Conservation (phyloP, 1,284 basidiomycete genomes). For the Leucoagaricus sp. region DNA sequence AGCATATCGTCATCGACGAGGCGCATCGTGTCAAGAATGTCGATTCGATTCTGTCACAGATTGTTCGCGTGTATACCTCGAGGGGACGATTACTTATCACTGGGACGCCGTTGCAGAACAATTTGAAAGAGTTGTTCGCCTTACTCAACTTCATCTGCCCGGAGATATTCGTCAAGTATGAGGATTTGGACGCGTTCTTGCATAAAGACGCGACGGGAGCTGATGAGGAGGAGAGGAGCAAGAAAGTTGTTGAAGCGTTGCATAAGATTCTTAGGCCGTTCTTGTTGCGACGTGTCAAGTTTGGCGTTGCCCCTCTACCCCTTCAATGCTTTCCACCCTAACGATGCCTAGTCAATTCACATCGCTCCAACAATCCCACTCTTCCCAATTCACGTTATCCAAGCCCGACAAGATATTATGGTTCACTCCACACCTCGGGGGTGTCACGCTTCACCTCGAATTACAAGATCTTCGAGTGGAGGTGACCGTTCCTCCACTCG, state of each 20-base stretch:
- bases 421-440: conserved; percentile 89
- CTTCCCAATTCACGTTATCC: conserved; percentile 73
- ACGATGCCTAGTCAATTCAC: conserved; percentile 81
- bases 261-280: conserved; percentile 98
- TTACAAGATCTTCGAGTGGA: conserved; percentile 77
- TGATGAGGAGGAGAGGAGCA: conserved; percentile 82
- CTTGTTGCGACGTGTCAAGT: conserved; percentile 92
- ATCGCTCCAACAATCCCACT: conserved; percentile 77
- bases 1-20: conserved; percentile 99
- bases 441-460: conserved; percentile 75
- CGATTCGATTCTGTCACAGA: conserved; percentile 94
- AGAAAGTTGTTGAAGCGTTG: conserved; percentile 94
- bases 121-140: conserved; percentile 95
- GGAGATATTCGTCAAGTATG: conserved; percentile 78
- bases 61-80: conserved; percentile 90
- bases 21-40: conserved; percentile 99
- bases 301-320: conserved; percentile 88
- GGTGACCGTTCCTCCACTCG: conserved; percentile 81
- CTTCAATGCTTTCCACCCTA: background rate
- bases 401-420: conserved; percentile 89
- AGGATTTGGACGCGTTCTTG: conserved; percentile 74
- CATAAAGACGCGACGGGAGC: conserved; percentile 77
- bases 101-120: conserved; percentile 97
- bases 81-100: conserved; percentile 94
- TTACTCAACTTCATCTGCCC: conserved; percentile 94